These are phyloP conservation scores for Penicillium verrucosum DNA, from an alignment of 2,329 filamentous ascomycete genomes.

Conservation along the genomic window DNA sequence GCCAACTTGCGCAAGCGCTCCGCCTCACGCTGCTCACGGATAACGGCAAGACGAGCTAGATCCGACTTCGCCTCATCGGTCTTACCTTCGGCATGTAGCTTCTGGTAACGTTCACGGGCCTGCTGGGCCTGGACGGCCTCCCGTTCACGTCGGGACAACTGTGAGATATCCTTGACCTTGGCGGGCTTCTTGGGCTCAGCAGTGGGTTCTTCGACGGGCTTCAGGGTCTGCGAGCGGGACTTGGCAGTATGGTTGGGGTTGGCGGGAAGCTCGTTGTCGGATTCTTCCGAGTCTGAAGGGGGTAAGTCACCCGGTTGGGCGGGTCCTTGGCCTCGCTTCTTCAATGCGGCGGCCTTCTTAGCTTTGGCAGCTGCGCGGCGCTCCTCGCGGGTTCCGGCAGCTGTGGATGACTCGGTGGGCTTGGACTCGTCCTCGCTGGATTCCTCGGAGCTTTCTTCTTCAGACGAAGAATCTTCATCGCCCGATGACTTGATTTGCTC, in stretches of 20 bases:
- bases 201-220: slow-evolving; percentile 58
- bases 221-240: slow-evolving; percentile 66
- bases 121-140: slow-evolving; percentile 83
- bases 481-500: slow-evolving; percentile 43
- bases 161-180: slow-evolving; percentile 47
- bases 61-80: slow-evolving; percentile 93
- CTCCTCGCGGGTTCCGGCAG: slow-evolving; percentile 73
- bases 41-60: slow-evolving; percentile 73
- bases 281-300: slow-evolving; percentile 60
- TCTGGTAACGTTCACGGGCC: slow-evolving; percentile 85
- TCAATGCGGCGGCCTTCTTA: slow-evolving; percentile 84
- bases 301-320: slow-evolving; percentile 85
- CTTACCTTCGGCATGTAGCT: slow-evolving; percentile 90
- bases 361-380: slow-evolving; percentile 85
- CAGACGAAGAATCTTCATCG: slow-evolving; percentile 48
- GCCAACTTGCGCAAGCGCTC: slow-evolving; percentile 80
- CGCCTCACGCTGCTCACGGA: slow-evolving; percentile 80
- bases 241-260: slow-evolving; percentile 82
- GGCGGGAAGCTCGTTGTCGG: slow-evolving; percentile 56
- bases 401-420: slow-evolving; percentile 39
- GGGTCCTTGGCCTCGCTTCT: slow-evolving; percentile 65
- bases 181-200: slow-evolving; percentile 42
- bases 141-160: slow-evolving; percentile 65
- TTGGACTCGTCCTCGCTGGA: slow-evolving; percentile 45
- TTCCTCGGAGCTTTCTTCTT: slow-evolving; percentile 50